These are phyloP conservation scores for Lactifluus rugatus DNA, from an alignment of 768 basidiomycete genomes.

Conservation along the genomic window DNA sequence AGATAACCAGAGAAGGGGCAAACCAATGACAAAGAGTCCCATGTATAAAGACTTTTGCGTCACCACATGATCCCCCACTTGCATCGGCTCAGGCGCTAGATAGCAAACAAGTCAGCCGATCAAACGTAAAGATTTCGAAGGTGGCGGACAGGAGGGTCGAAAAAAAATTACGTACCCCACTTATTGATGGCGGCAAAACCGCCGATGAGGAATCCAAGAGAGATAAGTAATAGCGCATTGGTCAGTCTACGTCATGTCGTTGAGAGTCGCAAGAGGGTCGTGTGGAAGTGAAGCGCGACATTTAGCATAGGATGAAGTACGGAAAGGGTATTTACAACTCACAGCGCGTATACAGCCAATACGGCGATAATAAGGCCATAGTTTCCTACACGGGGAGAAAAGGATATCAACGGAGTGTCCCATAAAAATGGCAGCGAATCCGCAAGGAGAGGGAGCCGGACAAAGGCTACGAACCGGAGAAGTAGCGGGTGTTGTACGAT, in stretches of 20 bases:
- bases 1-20: slow-evolving; percentile 75
- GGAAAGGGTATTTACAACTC: slow-evolving; percentile 26
- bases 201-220: slow-evolving; percentile 80
- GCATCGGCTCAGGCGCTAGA: slow-evolving; percentile 76
- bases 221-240: slow-evolving; percentile 72
- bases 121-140: background rate
- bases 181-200: slow-evolving; percentile 86
- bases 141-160: background rate
- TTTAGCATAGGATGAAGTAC: background rate
- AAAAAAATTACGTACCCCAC: slow-evolving; percentile 50
- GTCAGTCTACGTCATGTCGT: slow-evolving; percentile 46
- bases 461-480: slow-evolving; percentile 44
- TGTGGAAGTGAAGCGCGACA: background rate
- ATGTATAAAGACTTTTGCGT: slow-evolving; percentile 89
- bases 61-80: slow-evolving; percentile 69
- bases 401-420: background rate
- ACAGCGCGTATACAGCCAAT: slow-evolving; percentile 85
- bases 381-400: slow-evolving; percentile 47
- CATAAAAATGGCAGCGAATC: background rate
- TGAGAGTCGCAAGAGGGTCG: background rate
- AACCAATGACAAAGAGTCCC: slow-evolving; percentile 81
- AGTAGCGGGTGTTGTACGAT: slow-evolving; percentile 90
- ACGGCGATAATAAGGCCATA: slow-evolving; percentile 71
- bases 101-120: background rate
- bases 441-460: background rate